Evolutionary conservation across 352 stramenopile genomes (phyloP).

Genomic region (Elongisporangium senticosum): DNA sequence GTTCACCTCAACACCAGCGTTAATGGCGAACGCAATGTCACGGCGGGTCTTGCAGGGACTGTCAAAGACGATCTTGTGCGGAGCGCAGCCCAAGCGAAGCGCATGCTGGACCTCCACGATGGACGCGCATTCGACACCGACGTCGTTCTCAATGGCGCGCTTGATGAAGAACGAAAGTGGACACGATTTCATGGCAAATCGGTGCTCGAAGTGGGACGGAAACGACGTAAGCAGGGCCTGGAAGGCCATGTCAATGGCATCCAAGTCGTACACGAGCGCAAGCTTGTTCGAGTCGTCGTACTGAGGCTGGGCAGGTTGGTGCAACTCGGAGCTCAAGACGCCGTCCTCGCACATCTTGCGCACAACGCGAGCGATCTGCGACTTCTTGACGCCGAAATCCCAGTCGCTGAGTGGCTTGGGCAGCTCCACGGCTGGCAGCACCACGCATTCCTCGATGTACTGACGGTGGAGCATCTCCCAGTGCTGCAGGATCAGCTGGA

Average conservation of each 20-base stretch:
- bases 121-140: conserved; percentile 79
- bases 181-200: conserved; percentile 87
- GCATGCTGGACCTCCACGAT: conserved; percentile 81
- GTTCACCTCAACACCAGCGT: conserved; percentile 85
- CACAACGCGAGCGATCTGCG: conserved; percentile 53
- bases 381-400: conserved; percentile 72
- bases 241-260: conserved; percentile 84
- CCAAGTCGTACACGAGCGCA: conserved; percentile 80
- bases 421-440: conserved; percentile 25
- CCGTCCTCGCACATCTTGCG: conserved; percentile 45
- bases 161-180: conserved; percentile 85
- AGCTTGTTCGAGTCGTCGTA: conserved; percentile 44
- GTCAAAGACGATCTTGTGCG: conserved; percentile 88
- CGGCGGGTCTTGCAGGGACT: conserved; percentile 88
- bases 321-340: conserved; percentile 22
- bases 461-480: conserved; percentile 58
- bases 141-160: conserved; percentile 67
- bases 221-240: conserved; percentile 74
- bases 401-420: conserved; percentile 59
- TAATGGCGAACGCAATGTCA: conserved; percentile 86
- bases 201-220: conserved; percentile 82
- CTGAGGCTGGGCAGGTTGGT: conserved; percentile 10
- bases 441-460: conserved; percentile 51
- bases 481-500: conserved; percentile 58
- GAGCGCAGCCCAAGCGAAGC: conserved; percentile 58